Conservation (phyloP, 768 basidiomycete genomes). For the Tricholoma bakamatsutake region DNA sequence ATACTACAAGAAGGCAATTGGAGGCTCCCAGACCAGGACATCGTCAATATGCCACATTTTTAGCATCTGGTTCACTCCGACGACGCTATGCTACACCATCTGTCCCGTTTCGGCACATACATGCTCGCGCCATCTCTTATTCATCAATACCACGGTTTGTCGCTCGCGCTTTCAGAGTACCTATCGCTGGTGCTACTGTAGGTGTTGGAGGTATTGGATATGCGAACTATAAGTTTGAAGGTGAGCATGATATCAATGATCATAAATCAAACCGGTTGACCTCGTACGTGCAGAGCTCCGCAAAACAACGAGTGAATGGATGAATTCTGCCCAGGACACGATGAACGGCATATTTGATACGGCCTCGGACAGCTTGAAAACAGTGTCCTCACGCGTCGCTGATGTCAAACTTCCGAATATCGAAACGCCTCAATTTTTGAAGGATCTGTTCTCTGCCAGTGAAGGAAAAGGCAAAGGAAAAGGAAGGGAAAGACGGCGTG, state of each 20-base stretch:
- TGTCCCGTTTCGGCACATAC: constrained; percentile 53
- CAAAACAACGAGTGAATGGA: constrained; percentile 62
- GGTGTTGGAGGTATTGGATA: constrained; percentile 91
- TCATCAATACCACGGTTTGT: constrained; percentile 86
- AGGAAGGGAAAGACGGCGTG: constrained; percentile 22
- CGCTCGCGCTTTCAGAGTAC: constrained; percentile 81
- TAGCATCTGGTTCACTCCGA: constrained; percentile 49
- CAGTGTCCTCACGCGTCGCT: constrained; percentile 53
- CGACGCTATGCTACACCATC: constrained; percentile 39
- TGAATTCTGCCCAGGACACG: constrained; percentile 58
- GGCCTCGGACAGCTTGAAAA: constrained; percentile 41
- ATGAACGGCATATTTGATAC: constrained; percentile 67
- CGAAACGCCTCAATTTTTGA: constrained; percentile 63
- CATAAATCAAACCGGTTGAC: background rate
- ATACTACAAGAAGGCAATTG: constrained; percentile 31
- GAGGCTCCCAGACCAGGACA: constrained; percentile 38
- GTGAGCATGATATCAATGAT: constrained; percentile 35
- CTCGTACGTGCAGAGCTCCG: constrained; percentile 53
- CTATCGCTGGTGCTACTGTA: constrained; percentile 82
- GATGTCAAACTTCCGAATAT: constrained; percentile 49
- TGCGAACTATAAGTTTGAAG: constrained; percentile 96
- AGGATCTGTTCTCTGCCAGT: constrained; percentile 44
- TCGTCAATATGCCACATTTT: constrained; percentile 52
- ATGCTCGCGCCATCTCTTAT: constrained; percentile 77
- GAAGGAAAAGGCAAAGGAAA: constrained; percentile 23